These are phyloP conservation scores for Candida qinlingensis DNA, from an alignment of 805 yeast species.

Conservation along the genomic window DNA sequence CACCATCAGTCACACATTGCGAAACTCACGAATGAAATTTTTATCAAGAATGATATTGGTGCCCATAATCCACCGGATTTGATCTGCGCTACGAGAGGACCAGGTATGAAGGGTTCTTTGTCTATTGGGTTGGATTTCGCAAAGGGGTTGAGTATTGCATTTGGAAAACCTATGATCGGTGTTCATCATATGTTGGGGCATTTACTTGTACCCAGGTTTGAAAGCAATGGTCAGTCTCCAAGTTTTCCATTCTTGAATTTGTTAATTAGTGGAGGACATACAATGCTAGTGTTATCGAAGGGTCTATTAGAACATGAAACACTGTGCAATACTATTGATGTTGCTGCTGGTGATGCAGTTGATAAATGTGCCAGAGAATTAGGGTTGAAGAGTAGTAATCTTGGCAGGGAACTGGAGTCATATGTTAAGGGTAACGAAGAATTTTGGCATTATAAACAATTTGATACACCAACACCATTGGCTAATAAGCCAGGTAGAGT, in stretches of 20 bases:
- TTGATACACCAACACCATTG: constrained; percentile 47
- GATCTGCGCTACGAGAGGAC: constrained; percentile 89
- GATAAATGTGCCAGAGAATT: constrained; percentile 89
- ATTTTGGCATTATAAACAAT: constrained; percentile 23
- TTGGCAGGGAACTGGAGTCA: constrained; percentile 76
- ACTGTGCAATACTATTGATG: constrained; percentile 70
- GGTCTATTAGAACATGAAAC: constrained; percentile 64
- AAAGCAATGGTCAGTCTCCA: constrained; percentile 38
- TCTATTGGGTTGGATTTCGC: constrained; percentile 80
- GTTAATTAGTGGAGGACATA: constrained; percentile 91
- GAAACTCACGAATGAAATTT: constrained; percentile 39
- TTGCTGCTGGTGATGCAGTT: constrained; percentile 89
- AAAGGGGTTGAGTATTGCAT: constrained; percentile 77
- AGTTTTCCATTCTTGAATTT: constrained; percentile 68
- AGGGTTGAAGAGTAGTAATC: constrained; percentile 76
- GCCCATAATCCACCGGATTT: constrained; percentile 49
- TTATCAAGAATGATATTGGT: constrained; percentile 22
- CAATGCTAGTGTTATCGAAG: constrained; percentile 70
- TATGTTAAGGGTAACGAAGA: constrained; percentile 36
- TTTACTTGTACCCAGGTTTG: constrained; percentile 58
- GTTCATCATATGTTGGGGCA: constrained; percentile 98
- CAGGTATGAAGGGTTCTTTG: constrained; percentile 91
- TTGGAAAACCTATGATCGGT: constrained; percentile 74
- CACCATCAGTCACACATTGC: constrained; percentile 69
- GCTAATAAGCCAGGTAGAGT: constrained; percentile 41